Percentiles rank a stretch among this genome's conserved stretches.
Conservation (phyloP, 495 filamentous ascomycete genomes). For the Penicillium turbatum region DNA sequence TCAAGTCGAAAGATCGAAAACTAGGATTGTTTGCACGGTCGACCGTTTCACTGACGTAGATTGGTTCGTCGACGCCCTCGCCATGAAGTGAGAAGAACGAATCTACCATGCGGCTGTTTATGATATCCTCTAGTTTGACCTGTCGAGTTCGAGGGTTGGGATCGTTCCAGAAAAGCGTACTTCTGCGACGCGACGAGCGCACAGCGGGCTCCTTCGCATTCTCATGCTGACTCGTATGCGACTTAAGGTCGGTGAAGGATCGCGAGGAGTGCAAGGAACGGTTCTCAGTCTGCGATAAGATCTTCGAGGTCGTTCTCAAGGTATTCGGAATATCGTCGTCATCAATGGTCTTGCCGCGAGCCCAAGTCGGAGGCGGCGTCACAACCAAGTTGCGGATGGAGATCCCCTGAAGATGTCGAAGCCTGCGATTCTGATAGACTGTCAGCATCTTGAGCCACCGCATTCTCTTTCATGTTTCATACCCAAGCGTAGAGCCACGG, state of each 20-base stretch:
- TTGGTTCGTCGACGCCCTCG: constrained; percentile 57
- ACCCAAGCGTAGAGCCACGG: constrained; percentile 25
- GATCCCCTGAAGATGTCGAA: constrained; percentile 84
- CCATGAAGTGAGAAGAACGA: constrained; percentile 85
- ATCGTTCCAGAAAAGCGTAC: constrained; percentile 63
- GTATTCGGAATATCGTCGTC: constrained; percentile 70
- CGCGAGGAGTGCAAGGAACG: constrained; percentile 60
- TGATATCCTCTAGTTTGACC: constrained; percentile 69
- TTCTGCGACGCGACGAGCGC: constrained; percentile 54
- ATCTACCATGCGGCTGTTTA: constrained; percentile 71
- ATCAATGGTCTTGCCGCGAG: constrained; percentile 72
- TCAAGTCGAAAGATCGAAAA: constrained; percentile 83
- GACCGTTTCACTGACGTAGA: constrained; percentile 86
- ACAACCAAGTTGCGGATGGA: constrained; percentile 82
- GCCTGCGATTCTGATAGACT: constrained; percentile 66
- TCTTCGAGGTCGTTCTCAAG: constrained; percentile 67
- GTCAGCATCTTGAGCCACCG: constrained; percentile 9
- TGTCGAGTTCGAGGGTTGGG: constrained; percentile 65
- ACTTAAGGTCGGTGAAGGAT: constrained; percentile 67
- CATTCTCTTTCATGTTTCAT: constrained; percentile 4
- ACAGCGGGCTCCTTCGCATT: constrained; percentile 20
- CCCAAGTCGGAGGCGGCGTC: constrained; percentile 40
- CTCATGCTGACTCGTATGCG: constrained; percentile 24
- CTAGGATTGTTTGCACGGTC: constrained; percentile 83
- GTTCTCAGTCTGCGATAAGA: constrained; percentile 55